Percentiles rank a stretch among this genome's conserved stretches.
These are phyloP conservation scores for Atkinsonella texensis DNA, from an alignment of 2,329 filamentous ascomycete species.

Conservation along the genomic window DNA sequence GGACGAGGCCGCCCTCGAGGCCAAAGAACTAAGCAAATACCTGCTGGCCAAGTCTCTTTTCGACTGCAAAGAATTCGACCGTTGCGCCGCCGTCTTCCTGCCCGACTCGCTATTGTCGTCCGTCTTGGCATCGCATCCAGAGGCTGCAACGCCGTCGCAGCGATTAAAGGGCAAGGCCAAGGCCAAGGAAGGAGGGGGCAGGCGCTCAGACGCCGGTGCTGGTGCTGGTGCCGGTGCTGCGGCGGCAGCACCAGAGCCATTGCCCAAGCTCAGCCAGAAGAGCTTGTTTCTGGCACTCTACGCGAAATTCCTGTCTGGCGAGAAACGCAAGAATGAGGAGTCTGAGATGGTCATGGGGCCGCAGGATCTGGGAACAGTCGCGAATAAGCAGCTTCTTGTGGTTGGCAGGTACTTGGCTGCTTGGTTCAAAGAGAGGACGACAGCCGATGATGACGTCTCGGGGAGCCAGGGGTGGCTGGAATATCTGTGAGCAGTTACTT, in stretches of 20 bases:
- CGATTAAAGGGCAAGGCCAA: constrained; percentile 47
- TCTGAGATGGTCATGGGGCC: constrained; percentile 96
- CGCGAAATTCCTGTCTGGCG: constrained; percentile 82
- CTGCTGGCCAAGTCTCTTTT: constrained; percentile 89
- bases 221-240: neutral
- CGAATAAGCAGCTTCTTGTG: constrained; percentile 72
- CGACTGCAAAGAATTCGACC: constrained; percentile 89
- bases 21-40: constrained; percentile 69
- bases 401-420: constrained; percentile 66
- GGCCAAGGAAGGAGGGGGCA: constrained; percentile 12
- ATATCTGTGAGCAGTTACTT: constrained; percentile 43
- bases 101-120: constrained; percentile 67
- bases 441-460: constrained; percentile 42
- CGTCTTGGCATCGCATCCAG: constrained; percentile 40
- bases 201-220: constrained; percentile 8
- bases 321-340: constrained; percentile 93
- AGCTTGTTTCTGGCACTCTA: constrained; percentile 87
- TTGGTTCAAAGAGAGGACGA: constrained; percentile 62
- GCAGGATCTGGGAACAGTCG: constrained; percentile 70
- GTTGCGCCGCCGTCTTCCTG: constrained; percentile 80
- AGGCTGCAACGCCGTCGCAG: constrained; percentile 29
- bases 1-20: constrained; percentile 63
- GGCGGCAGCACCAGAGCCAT: constrained; percentile 9
- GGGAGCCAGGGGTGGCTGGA: constrained; percentile 87
- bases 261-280: constrained; percentile 68